These are phyloP conservation scores for Cutaneotrichosporon sp. DNA, from an alignment of 1,284 basidiomycete species.

Conservation along the genomic window DNA sequence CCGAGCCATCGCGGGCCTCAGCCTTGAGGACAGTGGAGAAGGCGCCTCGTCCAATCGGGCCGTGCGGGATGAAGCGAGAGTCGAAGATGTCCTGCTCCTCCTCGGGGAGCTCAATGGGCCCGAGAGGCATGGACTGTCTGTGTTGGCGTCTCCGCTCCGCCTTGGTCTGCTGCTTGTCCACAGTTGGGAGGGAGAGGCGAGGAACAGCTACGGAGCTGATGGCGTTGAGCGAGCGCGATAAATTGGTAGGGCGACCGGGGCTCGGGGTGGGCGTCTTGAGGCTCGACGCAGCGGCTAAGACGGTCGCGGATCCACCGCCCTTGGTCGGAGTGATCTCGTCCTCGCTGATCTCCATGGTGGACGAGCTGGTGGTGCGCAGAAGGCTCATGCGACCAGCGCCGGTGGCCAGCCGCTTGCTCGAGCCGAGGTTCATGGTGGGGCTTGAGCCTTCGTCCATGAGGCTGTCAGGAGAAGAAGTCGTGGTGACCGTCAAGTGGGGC, in stretches of 20 bases:
- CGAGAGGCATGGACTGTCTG: slow-evolving; percentile 49
- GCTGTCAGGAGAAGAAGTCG: slow-evolving; percentile 43
- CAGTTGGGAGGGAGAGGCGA: slow-evolving; percentile 50
- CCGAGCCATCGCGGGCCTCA: slow-evolving; percentile 63
- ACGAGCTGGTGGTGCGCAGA: slow-evolving; percentile 39
- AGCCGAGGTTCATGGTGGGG: slow-evolving; percentile 42
- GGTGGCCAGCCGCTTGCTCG: slow-evolving; percentile 8
- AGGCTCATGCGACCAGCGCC: slow-evolving; percentile 32
- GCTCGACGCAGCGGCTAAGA: slow-evolving; percentile 12
- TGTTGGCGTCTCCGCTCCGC: slow-evolving; percentile 42
- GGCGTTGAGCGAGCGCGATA: slow-evolving; percentile 12
- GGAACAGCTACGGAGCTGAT: slow-evolving; percentile 28
- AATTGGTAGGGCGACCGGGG: slow-evolving; percentile 16
- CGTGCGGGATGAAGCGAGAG: slow-evolving; percentile 68
- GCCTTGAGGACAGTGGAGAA: slow-evolving; percentile 95
- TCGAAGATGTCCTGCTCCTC: slow-evolving; percentile 50
- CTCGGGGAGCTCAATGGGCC: slow-evolving; percentile 25
- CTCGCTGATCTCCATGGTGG: slow-evolving; percentile 44
- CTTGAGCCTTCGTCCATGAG: slow-evolving; percentile 45
- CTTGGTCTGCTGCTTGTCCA: slow-evolving; percentile 37
- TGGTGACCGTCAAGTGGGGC: slow-evolving; percentile 41
- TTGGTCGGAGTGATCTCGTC: slow-evolving; percentile 54
- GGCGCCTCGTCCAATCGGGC: slow-evolving; percentile 86
- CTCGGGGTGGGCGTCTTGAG: slow-evolving; percentile 35
- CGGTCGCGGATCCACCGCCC: slow-evolving; percentile 28